phyloP scores from a whole-genome alignment of 2,329 filamentous ascomycete species.

The Pleomassaria siparia region DNA sequence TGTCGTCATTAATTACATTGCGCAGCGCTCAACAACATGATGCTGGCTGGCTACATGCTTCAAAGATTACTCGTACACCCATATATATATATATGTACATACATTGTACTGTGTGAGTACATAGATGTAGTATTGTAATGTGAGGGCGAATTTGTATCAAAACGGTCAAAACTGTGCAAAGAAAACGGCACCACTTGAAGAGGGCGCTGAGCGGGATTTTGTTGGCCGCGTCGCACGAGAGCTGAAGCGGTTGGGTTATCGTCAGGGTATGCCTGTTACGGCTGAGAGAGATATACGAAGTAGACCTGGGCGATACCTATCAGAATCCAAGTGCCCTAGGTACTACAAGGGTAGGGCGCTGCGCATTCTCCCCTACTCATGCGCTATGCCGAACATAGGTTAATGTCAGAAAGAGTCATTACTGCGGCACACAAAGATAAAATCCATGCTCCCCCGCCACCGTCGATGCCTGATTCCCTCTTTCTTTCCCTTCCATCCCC shows the following conservation, averaged over 20 bases:
- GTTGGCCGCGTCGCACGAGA: conserved; percentile 3
- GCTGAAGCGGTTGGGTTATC: neutral
- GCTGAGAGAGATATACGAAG: neutral
- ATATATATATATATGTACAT: too few species aligned
- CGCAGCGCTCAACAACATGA: too few species aligned
- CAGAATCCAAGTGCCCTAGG: too few species aligned
- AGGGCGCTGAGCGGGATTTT: neutral
- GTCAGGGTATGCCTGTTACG: neutral
- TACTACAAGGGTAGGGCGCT: too few species aligned
- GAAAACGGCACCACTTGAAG: neutral
- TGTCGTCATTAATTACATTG: conserved; percentile 3
- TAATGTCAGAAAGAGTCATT: too few species aligned
- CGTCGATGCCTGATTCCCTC: conserved; percentile 33
- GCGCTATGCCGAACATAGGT: too few species aligned
- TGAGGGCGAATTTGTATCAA: neutral
- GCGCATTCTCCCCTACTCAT: too few species aligned
- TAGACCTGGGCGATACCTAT: neutral
- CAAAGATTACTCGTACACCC: neutral
- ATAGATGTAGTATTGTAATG: too few species aligned
- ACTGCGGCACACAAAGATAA: too few species aligned
- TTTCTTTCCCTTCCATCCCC: conserved; percentile 18
- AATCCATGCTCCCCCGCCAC: too few species aligned
- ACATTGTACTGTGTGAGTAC: too few species aligned
- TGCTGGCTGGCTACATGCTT: too few species aligned
- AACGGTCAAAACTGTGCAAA: neutral